These are phyloP conservation scores for Spinacia oleracea DNA, from an alignment of 179 eudicot genomes.

Conservation along the genomic window DNA sequence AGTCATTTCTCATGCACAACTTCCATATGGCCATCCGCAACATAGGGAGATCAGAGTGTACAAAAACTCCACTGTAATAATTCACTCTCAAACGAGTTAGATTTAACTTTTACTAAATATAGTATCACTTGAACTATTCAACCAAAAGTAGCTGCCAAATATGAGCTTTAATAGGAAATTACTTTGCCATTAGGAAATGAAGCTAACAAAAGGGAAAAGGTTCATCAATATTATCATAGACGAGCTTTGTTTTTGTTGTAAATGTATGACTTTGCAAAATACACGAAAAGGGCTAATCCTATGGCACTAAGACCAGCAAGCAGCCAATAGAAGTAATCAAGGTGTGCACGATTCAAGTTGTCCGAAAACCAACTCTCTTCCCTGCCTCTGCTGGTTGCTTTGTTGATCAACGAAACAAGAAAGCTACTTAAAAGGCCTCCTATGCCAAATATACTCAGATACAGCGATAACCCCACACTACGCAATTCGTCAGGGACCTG, in stretches of 20 bases:
- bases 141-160: no score
- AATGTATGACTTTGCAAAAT: conserved; percentile 42
- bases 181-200: no score
- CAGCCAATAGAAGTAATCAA: conserved; percentile 66
- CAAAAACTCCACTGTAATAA: neutral
- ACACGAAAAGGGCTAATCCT: conserved; percentile 33
- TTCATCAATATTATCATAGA: neutral
- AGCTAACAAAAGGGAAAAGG: no score
- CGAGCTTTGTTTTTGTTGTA: conserved; percentile 29
- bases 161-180: no score
- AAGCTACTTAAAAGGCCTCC: conserved; percentile 49
- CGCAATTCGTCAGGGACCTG: conserved; percentile 49
- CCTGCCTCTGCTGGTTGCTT: conserved; percentile 32
- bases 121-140: no score
- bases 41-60: neutral
- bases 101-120: no score
- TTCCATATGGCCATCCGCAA: neutral
- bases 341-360: conserved; percentile 54
- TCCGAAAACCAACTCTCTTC: conserved; percentile 51
- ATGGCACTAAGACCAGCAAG: conserved; percentile 46
- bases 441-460: conserved; percentile 40
- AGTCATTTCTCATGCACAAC: neutral
- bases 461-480: conserved; percentile 51
- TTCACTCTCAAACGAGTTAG: neutral
- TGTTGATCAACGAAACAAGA: conserved; percentile 41